Percentiles rank a stretch among this genome's conserved stretches.
Conservation (phyloP, 306 rosid species). For the Gynostemma pentaphyllum region DNA sequence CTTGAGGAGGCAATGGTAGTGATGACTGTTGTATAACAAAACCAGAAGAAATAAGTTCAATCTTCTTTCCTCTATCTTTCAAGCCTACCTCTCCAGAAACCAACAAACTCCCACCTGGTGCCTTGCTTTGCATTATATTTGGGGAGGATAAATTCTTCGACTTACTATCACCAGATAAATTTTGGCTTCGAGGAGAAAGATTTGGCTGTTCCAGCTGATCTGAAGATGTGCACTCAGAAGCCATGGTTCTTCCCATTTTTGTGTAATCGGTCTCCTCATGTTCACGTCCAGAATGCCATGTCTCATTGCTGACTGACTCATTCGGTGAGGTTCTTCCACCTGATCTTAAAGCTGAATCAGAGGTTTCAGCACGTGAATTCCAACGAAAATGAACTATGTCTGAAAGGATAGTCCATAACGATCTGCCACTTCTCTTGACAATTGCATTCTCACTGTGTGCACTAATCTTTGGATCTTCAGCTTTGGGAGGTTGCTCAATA, state of each 20-base stretch:
- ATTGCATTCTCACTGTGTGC: slow-evolving; percentile 25
- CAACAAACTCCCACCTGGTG: slow-evolving; percentile 37
- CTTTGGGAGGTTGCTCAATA: slow-evolving; percentile 21
- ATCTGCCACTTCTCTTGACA: slow-evolving; percentile 64
- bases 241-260: slow-evolving; percentile 22
- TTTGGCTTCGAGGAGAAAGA: slow-evolving; percentile 24
- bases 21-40: slow-evolving; percentile 25
- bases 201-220: slow-evolving; percentile 25
- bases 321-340: slow-evolving; percentile 47
- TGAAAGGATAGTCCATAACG: slow-evolving; percentile 49
- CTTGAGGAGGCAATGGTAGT: slow-evolving; percentile 20
- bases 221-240: slow-evolving; percentile 25
- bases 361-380: slow-evolving; percentile 42
- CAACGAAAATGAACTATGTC: slow-evolving; percentile 61
- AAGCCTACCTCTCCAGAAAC: slow-evolving; percentile 40
- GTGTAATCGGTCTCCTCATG: slow-evolving; percentile 41
- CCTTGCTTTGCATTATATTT: slow-evolving; percentile 27
- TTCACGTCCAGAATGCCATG: slow-evolving; percentile 68
- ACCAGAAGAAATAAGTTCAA: slow-evolving; percentile 30
- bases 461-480: slow-evolving; percentile 33
- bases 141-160: slow-evolving; percentile 32
- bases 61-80: slow-evolving; percentile 30
- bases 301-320: slow-evolving; percentile 51
- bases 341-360: slow-evolving; percentile 34
- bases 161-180: slow-evolving; percentile 20